phyloP scores from a whole-genome alignment of 768 basidiomycete genomes.

The Porpolomopsis calyptriformis region DNA sequence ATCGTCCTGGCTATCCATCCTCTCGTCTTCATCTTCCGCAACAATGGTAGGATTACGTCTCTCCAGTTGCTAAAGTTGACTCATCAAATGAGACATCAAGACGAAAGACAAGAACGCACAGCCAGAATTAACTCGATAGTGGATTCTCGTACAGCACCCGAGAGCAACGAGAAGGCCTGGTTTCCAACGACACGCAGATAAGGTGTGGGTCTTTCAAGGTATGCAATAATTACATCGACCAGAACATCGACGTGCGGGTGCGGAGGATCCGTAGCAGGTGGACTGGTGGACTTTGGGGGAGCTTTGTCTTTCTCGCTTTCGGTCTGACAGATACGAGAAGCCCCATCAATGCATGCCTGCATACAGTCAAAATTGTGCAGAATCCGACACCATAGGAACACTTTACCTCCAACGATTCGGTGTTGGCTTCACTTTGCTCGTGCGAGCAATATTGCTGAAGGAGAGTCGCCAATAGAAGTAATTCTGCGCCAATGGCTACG shows the following conservation, averaged over 20 bases:
- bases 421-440: conserved; percentile 39
- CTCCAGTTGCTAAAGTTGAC: conserved; percentile 65
- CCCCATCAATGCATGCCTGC: conserved; percentile 56
- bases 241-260: conserved; percentile 71
- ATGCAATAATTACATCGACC: conserved; percentile 83
- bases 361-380: neutral
- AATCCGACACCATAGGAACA: neutral
- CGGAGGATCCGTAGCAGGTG: conserved; percentile 25
- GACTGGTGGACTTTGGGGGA: conserved; percentile 26
- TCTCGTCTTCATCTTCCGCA: conserved; percentile 27
- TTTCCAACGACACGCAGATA: conserved; percentile 75
- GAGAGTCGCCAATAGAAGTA: conserved; percentile 60
- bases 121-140: conserved; percentile 74
- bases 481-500: conserved; percentile 53
- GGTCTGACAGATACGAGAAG: conserved; percentile 39
- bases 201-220: conserved; percentile 72
- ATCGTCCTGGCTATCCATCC: conserved; percentile 23
- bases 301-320: conserved; percentile 30
- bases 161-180: conserved; percentile 66
- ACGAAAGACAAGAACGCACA: conserved; percentile 36
- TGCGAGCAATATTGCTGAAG: conserved; percentile 64
- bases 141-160: conserved; percentile 51
- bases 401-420: conserved; percentile 52
- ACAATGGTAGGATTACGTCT: conserved; percentile 51
- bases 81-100: conserved; percentile 2